phyloP scores from a whole-genome alignment of 148 eudicot genomes.

The Amaranthus palmeri region DNA sequence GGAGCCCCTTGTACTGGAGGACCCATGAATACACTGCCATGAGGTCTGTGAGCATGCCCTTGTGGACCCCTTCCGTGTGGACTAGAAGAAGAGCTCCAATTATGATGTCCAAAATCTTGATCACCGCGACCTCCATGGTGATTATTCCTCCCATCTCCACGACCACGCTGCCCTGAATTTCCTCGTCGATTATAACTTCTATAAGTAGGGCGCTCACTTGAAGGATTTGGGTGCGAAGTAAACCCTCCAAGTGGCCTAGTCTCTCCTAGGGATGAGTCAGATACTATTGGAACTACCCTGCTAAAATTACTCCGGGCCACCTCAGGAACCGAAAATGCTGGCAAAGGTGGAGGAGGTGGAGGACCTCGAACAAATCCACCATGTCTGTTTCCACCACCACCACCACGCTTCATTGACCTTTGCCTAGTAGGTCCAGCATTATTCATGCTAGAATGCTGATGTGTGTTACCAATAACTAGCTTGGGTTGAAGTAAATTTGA shows the following conservation, averaged over 20 bases:
- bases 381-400: constrained; percentile 17
- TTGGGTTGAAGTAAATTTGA: constrained; percentile 27
- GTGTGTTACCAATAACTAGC: constrained; percentile 30
- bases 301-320: constrained; percentile 19
- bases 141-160: constrained; percentile 44
- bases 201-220: constrained; percentile 32
- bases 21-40: constrained; percentile 25
- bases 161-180: constrained; percentile 34
- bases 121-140: constrained; percentile 37
- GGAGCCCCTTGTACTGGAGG: constrained; percentile 33
- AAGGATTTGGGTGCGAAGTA: constrained; percentile 25
- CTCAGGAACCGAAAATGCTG: constrained; percentile 36
- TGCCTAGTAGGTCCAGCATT: constrained; percentile 24
- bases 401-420: constrained; percentile 34
- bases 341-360: constrained; percentile 31
- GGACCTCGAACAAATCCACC: constrained; percentile 28
- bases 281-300: constrained; percentile 20
- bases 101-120: constrained; percentile 22
- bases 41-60: constrained; percentile 30
- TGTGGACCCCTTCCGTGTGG: constrained; percentile 31
- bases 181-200: constrained; percentile 36
- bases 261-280: constrained; percentile 26
- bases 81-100: constrained; percentile 23
- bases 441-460: constrained; percentile 30
- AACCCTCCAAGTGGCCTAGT: constrained; percentile 34